These are phyloP conservation scores for Fraxinus greggii DNA, from an alignment of 305 asterid genomes.

Conservation along the genomic window DNA sequence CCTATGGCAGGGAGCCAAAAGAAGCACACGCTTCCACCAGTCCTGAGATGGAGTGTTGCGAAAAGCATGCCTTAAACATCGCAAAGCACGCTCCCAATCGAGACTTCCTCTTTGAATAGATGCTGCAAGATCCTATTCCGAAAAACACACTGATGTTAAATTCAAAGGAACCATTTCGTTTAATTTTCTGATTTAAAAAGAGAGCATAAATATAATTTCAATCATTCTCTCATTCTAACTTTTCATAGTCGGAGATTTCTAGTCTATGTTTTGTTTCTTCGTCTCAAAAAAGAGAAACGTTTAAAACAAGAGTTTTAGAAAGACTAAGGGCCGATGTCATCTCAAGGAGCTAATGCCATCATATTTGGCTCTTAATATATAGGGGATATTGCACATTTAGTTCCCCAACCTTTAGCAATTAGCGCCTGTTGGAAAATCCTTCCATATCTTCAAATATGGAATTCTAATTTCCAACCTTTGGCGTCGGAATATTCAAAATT, in stretches of 20 bases:
- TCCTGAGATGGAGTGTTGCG: constrained; percentile 98
- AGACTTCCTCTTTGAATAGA: constrained; percentile 92
- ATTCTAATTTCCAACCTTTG: background rate
- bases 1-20: constrained; percentile 95
- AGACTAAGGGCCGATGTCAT: constrained; percentile 1
- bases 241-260: background rate
- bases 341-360: background rate
- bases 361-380: background rate
- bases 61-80: constrained; percentile 94
- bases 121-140: constrained; percentile 82
- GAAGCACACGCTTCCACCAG: constrained; percentile 99
- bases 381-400: background rate
- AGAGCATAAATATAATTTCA: background rate
- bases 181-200: background rate
- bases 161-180: background rate
- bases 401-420: background rate
- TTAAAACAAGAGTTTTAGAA: background rate
- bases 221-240: background rate
- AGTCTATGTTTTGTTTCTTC: background rate
- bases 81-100: constrained; percentile 98
- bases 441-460: background rate
- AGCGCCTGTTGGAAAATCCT: background rate
- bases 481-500: background rate
- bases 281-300: background rate
- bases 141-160: constrained; percentile 9